Percentiles rank a stretch among this genome's conserved stretches.
Conservation (phyloP, 2,329 filamentous ascomycete species). For the Ilyonectria robusta region DNA sequence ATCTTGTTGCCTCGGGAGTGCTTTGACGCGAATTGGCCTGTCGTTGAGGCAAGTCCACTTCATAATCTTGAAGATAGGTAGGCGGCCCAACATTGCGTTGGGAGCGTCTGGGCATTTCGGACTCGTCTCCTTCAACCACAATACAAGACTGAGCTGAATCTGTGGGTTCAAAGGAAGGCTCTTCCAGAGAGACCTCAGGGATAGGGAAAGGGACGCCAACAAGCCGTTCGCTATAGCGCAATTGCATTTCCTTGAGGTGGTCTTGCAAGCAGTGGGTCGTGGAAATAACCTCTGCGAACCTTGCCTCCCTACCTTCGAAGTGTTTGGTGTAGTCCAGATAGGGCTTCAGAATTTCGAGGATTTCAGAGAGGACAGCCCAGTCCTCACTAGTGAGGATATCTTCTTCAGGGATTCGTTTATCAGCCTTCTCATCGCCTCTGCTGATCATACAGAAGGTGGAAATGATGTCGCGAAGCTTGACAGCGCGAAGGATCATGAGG, state of each 20-base stretch:
- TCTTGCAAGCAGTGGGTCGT: not conserved
- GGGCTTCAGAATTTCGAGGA: not conserved
- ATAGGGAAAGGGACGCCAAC: not conserved
- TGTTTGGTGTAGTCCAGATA: not conserved
- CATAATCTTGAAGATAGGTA: not conserved
- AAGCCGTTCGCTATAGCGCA: not conserved
- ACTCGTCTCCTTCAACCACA: not conserved
- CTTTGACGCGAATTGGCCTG: not conserved
- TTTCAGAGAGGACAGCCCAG: not conserved
- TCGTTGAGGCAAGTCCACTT: not conserved
- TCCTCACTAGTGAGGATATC: not conserved
- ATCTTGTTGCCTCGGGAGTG: not conserved
- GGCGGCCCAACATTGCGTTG: not conserved
- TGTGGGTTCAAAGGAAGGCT: not conserved
- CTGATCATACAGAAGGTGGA: not conserved
- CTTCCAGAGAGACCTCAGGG: not conserved
- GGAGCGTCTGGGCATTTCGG: not conserved
- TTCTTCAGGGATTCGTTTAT: not conserved
- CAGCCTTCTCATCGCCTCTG: not conserved
- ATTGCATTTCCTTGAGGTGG: not conserved
- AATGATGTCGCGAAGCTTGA: not conserved
- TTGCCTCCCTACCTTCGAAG: not conserved
- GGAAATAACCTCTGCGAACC: not conserved
- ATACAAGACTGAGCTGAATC: not conserved
- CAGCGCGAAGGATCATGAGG: slow-evolving; percentile 7